Conservation (phyloP, 2,329 filamentous ascomycete genomes). For the Aureobasidium sp. region DNA sequence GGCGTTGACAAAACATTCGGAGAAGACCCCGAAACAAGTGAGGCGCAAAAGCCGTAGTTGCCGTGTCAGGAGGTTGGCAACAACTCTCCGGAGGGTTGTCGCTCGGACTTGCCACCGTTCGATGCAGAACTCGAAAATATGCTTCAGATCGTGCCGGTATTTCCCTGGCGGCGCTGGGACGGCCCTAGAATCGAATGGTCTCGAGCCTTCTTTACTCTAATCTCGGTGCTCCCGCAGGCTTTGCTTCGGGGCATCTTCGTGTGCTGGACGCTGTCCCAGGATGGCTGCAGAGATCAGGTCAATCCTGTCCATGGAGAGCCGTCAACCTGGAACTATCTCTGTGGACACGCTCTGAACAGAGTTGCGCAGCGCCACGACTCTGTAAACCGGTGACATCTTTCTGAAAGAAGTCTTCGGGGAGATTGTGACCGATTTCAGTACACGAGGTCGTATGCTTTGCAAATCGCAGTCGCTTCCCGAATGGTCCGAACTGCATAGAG, state of each 20-base stretch:
- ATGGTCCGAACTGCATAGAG: neutral
- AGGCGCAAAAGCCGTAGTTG: too few species aligned
- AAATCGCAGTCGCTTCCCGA: neutral
- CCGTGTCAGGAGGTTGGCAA: too few species aligned
- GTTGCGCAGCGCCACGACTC: too few species aligned
- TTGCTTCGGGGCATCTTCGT: neutral
- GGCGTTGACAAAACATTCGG: too few species aligned
- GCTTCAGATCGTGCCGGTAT: neutral
- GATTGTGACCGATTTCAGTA: too few species aligned
- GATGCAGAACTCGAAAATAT: neutral
- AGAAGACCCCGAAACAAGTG: too few species aligned
- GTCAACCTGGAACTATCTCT: too few species aligned
- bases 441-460: neutral
- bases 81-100: neutral
- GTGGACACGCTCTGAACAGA: too few species aligned
- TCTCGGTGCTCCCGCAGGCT: neutral
- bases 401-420: too few species aligned
- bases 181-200: neutral
- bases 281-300: too few species aligned
- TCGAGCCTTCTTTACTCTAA: neutral
- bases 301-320: too few species aligned
- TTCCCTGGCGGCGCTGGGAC: neutral
- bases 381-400: too few species aligned
- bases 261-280: neutral
- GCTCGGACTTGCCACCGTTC: neutral